These are phyloP conservation scores for Ophiostoma triangulosporum DNA, from an alignment of 2,329 filamentous ascomycete genomes.

Conservation along the genomic window DNA sequence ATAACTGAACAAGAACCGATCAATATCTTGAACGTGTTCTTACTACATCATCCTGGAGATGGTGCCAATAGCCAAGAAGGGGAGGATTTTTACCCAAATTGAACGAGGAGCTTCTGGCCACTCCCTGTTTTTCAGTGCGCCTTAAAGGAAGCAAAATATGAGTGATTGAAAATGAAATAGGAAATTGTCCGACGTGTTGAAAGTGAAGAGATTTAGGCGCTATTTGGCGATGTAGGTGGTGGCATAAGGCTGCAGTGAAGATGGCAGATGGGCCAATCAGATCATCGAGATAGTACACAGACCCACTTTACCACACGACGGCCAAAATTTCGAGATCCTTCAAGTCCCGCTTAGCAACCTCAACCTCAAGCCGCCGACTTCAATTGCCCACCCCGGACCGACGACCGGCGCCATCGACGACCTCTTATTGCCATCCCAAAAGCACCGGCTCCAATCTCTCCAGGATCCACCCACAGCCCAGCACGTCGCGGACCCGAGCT, in stretches of 20 bases:
- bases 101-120: too few species aligned
- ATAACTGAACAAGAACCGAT: too few species aligned
- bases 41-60: too few species aligned
- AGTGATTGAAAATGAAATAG: too few species aligned
- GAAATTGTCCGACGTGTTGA: too few species aligned
- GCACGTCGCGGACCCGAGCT: not conserved
- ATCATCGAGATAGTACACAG: not conserved
- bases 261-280: conserved; percentile 4
- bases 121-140: too few species aligned
- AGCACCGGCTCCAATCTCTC: not conserved
- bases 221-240: not conserved
- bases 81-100: too few species aligned
- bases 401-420: not conserved
- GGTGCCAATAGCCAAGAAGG: too few species aligned
- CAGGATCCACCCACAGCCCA: not conserved
- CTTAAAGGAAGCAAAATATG: too few species aligned
- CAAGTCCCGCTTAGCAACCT: not conserved
- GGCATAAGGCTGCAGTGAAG: conserved; percentile 2
- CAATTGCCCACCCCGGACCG: not conserved
- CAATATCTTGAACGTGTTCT: too few species aligned
- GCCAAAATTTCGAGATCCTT: conserved; percentile 8
- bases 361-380: not conserved
- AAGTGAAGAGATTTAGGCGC: conserved; percentile 5
- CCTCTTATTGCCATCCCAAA: not conserved
- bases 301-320: conserved; percentile 1